Percentiles rank a stretch among this genome's conserved stretches.
Evolutionary conservation across 176 grass and related monocot species (phyloP).

Genomic region (Triticum timopheevii): DNA sequence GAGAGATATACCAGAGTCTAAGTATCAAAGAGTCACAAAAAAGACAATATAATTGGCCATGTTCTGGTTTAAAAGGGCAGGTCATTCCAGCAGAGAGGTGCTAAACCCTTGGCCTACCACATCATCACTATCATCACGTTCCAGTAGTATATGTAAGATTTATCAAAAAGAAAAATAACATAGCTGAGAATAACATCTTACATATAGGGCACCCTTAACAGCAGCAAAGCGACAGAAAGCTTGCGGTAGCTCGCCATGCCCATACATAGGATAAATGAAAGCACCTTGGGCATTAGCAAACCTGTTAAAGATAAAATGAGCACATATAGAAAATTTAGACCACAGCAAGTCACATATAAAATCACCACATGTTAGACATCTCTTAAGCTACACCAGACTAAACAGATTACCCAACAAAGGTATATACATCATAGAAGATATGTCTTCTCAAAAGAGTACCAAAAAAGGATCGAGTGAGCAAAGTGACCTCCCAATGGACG

Average conservation of each 20-base stretch:
- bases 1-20: conserved; percentile 13
- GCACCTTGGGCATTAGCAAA: conserved; percentile 85
- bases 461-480: conserved; percentile 25
- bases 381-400: not conserved
- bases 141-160: not conserved
- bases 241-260: conserved; percentile 93
- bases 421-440: conserved; percentile 19
- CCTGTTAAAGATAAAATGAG: conserved; percentile 36
- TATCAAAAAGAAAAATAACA: not conserved
- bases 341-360: not conserved
- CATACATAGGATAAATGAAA: conserved; percentile 96
- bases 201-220: conserved; percentile 95
- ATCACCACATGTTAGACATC: not conserved
- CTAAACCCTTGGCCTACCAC: not conserved
- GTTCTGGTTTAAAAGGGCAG: not conserved
- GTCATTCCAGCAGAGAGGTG: conserved; percentile 26
- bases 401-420: not conserved
- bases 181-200: conserved; percentile 47
- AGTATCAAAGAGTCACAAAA: not conserved
- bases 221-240: conserved; percentile 98
- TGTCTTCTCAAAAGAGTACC: not conserved
- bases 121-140: not conserved
- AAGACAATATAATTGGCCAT: not conserved
- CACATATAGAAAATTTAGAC: not conserved
- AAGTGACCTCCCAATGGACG: conserved; percentile 73